Base-by-base conservation (phyloP, 78 protist species). In the Trichosphaerium sp. region DNA sequence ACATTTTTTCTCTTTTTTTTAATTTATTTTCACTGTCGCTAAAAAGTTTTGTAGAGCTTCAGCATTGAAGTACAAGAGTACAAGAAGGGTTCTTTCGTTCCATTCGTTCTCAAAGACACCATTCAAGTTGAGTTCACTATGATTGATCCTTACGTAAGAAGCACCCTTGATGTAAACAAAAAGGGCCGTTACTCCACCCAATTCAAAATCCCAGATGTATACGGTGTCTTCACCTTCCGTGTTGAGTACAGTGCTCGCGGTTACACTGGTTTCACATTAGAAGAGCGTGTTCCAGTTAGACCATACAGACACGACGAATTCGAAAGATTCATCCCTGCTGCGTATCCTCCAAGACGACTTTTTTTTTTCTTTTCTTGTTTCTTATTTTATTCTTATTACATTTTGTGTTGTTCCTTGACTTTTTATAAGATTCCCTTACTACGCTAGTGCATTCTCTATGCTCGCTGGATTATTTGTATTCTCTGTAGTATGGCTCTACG, bases 391-490 rank as follows among this genome's bases (percentile, higher is more conserved):
- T n/a, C n/a, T n/a, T n/a, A n/a, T n/a, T n/a, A n/a, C n/a, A n/a
- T n/a, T n/a, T n/a, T n/a, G n/a, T n/a, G n/a, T n/a, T n/a, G n/a
- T n/a, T n/a, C n/a, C n/a, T n/a, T n/a, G n/a, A n/a, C n/a, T n/a
- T n/a, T n/a, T n/a, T n/a, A n/a, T n/a, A n/a, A n/a, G n/a, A n/a
- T n/a, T n/a, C 66, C 96, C 96, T 34, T 91, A 88, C 70, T 91
- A 91, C 64, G 82, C 87, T 32, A 42, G 72, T 23, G 69, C 87
- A 42, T 80, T 91, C 69, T 64, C 80, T 39, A 78, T 82, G 87
- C 66, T 89, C 69, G 79, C 23, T 25, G 90, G 87, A 34, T 51
- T 83, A 57, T 63, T 78, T 44, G 40, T 80, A 40, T 75, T 86
- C 58, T n/a, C n/a, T n/a, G n/a, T n/a, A n/a, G n/a, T n/a, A n/a